Percentiles rank a stretch among this genome's conserved stretches.
Evolutionary conservation across 805 yeast species (phyloP).

Genomic region (Metschnikowia kunwiensis): DNA sequence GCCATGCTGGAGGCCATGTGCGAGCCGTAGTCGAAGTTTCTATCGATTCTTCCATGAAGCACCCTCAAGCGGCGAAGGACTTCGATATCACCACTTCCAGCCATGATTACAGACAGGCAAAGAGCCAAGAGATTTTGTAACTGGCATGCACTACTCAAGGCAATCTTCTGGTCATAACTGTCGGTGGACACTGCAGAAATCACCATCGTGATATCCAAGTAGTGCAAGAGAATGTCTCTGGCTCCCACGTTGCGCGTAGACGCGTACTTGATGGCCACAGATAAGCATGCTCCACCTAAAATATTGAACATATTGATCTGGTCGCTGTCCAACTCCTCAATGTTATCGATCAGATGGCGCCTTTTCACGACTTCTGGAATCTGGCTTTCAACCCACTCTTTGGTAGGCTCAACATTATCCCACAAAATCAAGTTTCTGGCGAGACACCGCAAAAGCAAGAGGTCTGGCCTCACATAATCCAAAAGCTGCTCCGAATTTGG

Average conservation of each 20-base stretch:
- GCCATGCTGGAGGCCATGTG: conserved; percentile 78
- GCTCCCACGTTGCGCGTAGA: conserved; percentile 59
- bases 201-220: conserved; percentile 50
- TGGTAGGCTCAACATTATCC: conserved; percentile 51
- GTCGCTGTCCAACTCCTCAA: conserved; percentile 49
- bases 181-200: conserved; percentile 41
- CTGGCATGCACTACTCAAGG: conserved; percentile 51
- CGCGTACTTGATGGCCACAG: conserved; percentile 74
- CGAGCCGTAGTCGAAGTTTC: conserved; percentile 56
- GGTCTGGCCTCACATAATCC: conserved; percentile 77
- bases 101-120: conserved; percentile 72
- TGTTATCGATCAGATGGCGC: conserved; percentile 23
- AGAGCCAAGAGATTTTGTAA: conserved; percentile 60
- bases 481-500: conserved; percentile 59
- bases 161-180: conserved; percentile 57
- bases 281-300: conserved; percentile 69
- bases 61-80: conserved; percentile 69
- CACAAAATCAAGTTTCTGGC: conserved; percentile 69
- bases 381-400: conserved; percentile 55
- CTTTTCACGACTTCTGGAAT: conserved; percentile 48
- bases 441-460: conserved; percentile 61
- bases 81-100: conserved; percentile 87
- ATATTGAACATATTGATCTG: conserved; percentile 60
- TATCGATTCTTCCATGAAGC: conserved; percentile 57
- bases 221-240: conserved; percentile 51